Evolutionary conservation across 106 monocot species (phyloP).

Genomic region (Platanthera guangdongensis): DNA sequence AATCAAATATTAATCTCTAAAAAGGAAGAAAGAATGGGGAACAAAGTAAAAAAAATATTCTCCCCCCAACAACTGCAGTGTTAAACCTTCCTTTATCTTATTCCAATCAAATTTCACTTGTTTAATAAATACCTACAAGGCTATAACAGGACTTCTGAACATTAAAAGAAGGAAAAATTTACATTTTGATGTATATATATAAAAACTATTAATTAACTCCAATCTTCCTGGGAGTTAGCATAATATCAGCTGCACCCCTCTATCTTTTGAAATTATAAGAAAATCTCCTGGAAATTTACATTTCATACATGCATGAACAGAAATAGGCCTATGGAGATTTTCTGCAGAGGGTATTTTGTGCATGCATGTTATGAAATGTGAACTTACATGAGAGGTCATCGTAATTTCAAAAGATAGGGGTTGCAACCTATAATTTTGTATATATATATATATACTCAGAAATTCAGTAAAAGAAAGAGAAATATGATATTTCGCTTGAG

Average conservation of each 20-base stretch:
- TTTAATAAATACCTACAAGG: slow-evolving; percentile 1
- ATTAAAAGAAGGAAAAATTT: neutral
- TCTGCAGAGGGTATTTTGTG: no score
- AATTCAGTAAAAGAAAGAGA: neutral
- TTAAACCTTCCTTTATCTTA: neutral
- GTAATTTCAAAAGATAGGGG: no score
- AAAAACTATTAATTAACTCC: no score
- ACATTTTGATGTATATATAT: neutral
- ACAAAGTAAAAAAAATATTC: neutral
- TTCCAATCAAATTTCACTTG: neutral
- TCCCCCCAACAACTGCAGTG: neutral
- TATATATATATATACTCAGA: neutral
- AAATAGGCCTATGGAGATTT: no score
- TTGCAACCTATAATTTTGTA: no score
- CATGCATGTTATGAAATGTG: no score
- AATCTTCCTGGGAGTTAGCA: no score
- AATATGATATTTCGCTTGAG: neutral
- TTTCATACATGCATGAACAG: no score
- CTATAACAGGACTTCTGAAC: neutral
- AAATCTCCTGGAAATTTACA: no score
- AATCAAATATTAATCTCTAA: neutral
- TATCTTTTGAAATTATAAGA: no score
- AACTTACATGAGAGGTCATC: no score
- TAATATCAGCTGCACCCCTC: no score
- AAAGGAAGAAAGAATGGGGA: neutral